A percentile compares a stretch with the other conserved stretches of the same genome.
These are phyloP conservation scores for Dalbergia oliveri DNA, from an alignment of 306 rosid species.

Conservation along the genomic window DNA sequence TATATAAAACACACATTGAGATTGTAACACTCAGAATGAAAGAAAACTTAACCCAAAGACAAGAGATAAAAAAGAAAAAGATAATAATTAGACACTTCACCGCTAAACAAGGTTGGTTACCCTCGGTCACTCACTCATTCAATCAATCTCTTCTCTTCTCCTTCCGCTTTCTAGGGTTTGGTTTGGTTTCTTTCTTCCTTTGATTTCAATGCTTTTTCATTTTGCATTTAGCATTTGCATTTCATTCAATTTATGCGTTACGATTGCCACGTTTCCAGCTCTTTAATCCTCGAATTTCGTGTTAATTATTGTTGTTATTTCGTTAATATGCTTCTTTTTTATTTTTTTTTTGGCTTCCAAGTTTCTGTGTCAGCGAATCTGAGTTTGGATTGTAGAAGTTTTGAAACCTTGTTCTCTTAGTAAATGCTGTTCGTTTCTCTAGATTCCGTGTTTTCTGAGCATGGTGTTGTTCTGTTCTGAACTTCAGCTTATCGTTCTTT, in stretches of 20 bases:
- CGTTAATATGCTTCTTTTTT: conserved; percentile 19
- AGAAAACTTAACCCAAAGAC: neutral
- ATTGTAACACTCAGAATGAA: neutral
- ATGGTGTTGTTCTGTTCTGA: neutral
- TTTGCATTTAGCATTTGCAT: conserved; percentile 1
- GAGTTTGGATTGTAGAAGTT: conserved; percentile 10
- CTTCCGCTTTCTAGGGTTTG: neutral
- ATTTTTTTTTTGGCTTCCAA: neutral
- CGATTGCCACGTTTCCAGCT: neutral
- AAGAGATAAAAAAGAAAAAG: neutral
- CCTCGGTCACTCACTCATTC: neutral
- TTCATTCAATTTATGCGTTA: neutral
- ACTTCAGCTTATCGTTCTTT: neutral
- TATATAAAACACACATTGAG: no score
- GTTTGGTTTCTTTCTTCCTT: neutral
- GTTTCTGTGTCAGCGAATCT: neutral
- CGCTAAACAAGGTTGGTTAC: conserved; percentile 16
- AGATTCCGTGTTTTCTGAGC: neutral
- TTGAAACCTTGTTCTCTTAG: neutral
- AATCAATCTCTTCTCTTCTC: neutral
- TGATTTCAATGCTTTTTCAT: conserved; percentile 13
- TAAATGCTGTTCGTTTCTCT: conserved; percentile 7
- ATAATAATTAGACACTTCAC: neutral
- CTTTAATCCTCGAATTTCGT: neutral
- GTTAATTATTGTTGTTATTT: neutral